Base-by-base conservation (phyloP, 2,329 filamentous ascomycete genomes). In the Calonectria ilicicola region DNA sequence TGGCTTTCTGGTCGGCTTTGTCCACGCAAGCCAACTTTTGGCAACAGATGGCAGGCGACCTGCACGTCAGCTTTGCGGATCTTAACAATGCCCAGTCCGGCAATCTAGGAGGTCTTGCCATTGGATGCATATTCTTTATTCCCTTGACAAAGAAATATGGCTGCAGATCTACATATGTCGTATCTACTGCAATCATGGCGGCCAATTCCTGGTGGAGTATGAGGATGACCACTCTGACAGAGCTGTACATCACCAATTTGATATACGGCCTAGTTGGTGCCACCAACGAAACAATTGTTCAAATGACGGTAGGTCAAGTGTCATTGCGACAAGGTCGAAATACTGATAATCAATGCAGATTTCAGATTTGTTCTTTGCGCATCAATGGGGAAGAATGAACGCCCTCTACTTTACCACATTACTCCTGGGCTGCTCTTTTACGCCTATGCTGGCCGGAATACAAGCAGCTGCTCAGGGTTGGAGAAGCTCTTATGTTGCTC, bases 271-370 rank as follows among this genome's bases (percentile, higher is more conserved):
- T 85, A 12, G 81, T 81, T 1, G 82, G 79, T 32, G 80, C 83
- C 8, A 81, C 80, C 5, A 84, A 84, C 58, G 83, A 85, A 65
- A 80, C 81, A 4, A 82, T 83, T 46, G 79, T 80, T 2, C 81
- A 84, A 68, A 84, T 85, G 67, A 85, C 81, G 1, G 80, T 81
- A 62, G 42, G 63, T 46, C 2, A 1, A 17, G 6, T 12, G 9
- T 7, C 3, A 21, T 9, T 40, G 15, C 6, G 12, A 1, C 5
- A 44, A 3, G 14, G 1, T 3, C 12, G 6, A 5, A 29, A 12
- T 19, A 38, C 58, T 44, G 3, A 58, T 15, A 27, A 27, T 5
- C 23, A 14, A 17, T 15, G 2, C 21, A 80, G 79, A 78, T 80
- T 38, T 69, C 75, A 3, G 81, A 83, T 65, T 40, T 82, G 29